phyloP scores from a whole-genome alignment of 257 asterid genomes.

The Rhazya stricta region DNA sequence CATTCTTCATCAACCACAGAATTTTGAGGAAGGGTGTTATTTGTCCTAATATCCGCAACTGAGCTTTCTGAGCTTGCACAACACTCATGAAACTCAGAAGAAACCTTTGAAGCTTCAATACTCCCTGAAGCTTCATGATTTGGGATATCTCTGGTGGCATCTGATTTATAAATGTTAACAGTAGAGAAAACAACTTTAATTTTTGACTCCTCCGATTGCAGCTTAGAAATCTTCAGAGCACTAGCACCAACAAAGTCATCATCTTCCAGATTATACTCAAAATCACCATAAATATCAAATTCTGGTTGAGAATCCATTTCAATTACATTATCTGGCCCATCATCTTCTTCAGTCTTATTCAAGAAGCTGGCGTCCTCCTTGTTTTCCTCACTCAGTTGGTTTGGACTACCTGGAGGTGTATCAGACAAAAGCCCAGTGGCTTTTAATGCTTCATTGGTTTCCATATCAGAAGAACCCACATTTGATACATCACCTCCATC shows the following conservation, averaged over 20 bases:
- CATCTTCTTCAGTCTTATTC: constrained; percentile 42
- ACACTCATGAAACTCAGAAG: constrained; percentile 28
- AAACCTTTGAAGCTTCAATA: constrained; percentile 28
- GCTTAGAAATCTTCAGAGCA: constrained; percentile 41
- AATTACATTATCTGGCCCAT: constrained; percentile 63
- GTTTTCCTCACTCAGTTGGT: constrained; percentile 30
- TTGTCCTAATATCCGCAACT: constrained; percentile 21
- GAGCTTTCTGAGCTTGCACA: constrained; percentile 28
- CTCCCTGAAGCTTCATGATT: constrained; percentile 25
- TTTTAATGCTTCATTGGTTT: constrained; percentile 70
- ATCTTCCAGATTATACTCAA: constrained; percentile 87
- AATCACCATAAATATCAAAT: constrained; percentile 89
- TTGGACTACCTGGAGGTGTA: constrained; percentile 91
- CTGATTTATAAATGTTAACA: constrained; percentile 35
- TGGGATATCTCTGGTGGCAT: constrained; percentile 26
- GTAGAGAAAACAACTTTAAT: constrained; percentile 71
- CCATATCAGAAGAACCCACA: constrained; percentile 36
- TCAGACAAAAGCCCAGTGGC: constrained; percentile 82
- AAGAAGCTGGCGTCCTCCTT: constrained; percentile 29
- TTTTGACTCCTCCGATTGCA: constrained; percentile 51
- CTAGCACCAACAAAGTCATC: constrained; percentile 72
- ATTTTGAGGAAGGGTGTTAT: constrained; percentile 28
- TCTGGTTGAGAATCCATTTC: constrained; percentile 72
- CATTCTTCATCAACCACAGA: constrained; percentile 35
- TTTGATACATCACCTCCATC: constrained; percentile 31